These are phyloP conservation scores for Trametes sp. DNA, from an alignment of 1,284 basidiomycete species.

Conservation along the genomic window DNA sequence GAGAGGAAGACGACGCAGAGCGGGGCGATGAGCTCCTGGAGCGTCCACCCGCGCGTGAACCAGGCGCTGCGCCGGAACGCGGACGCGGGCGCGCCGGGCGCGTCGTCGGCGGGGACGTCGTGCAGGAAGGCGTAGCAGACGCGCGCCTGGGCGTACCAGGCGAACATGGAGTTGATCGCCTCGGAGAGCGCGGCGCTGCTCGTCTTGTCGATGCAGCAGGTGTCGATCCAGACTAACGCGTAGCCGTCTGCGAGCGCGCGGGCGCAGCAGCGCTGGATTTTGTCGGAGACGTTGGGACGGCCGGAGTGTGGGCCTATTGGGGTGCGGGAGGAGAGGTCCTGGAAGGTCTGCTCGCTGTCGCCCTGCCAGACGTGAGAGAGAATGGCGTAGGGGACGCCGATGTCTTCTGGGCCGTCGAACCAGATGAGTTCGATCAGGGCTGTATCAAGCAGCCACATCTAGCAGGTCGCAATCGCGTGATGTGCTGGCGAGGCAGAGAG, in stretches of 20 bases:
- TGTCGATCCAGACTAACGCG: slow-evolving; percentile 20
- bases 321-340: neutral
- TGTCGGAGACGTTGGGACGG: neutral
- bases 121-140: slow-evolving; percentile 2
- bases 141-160: neutral
- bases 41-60: slow-evolving; percentile 8
- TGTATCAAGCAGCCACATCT: neutral
- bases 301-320: neutral
- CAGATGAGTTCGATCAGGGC: neutral
- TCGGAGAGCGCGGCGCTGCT: slow-evolving; percentile 22
- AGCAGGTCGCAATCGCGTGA: too few relatives aligned
- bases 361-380: slow-evolving; percentile 17
- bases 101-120: neutral
- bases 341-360: slow-evolving; percentile 5
- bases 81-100: neutral
- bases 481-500: too few relatives aligned
- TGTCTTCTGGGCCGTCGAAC: neutral
- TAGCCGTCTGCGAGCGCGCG: slow-evolving; percentile 1
- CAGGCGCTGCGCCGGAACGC: neutral
- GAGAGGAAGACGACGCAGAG: slow-evolving; percentile 1
- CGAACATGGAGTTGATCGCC: slow-evolving; percentile 23
- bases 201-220: slow-evolving; percentile 25
- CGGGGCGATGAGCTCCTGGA: slow-evolving; percentile 9
- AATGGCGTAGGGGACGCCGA: slow-evolving; percentile 9
- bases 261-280: slow-evolving; percentile 3